A percentile compares a stretch with the other conserved stretches of the same genome.
Conservation (phyloP, 2,329 filamentous ascomycete genomes). For the Bipolaris bicolor region DNA sequence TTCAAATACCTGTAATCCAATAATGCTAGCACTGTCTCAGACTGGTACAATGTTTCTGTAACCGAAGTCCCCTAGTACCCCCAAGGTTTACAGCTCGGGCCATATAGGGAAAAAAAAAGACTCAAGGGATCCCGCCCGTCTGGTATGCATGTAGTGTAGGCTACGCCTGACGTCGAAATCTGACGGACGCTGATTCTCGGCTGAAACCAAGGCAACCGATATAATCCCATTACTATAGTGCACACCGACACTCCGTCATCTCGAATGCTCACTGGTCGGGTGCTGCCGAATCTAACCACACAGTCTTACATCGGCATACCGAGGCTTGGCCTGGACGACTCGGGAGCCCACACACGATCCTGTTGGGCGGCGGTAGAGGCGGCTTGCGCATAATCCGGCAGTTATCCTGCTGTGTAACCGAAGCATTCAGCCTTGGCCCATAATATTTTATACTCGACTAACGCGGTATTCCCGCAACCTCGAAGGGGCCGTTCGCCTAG, state of each 20-base stretch:
- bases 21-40: background rate
- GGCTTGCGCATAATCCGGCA: conserved; percentile 18
- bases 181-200: conserved; percentile 9
- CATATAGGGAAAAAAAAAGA: background rate
- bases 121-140: background rate
- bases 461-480: conserved; percentile 2
- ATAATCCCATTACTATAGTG: conserved; percentile 9
- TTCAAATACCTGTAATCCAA: background rate
- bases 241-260: conserved; percentile 32
- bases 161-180: background rate
- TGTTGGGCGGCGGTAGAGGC: conserved; percentile 23
- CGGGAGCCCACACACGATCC: background rate
- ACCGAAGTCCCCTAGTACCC: too few species aligned
- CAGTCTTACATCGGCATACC: conserved; percentile 29
- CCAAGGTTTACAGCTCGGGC: too few species aligned
- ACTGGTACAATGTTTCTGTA: too few species aligned
- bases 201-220: conserved; percentile 14
- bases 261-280: conserved; percentile 14
- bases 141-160: background rate
- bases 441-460: background rate
- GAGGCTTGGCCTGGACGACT: conserved; percentile 13
- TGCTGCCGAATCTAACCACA: conserved; percentile 5
- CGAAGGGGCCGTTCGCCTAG: background rate
- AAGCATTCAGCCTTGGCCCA: background rate
- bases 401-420: conserved; percentile 8